Percentiles rank a stretch among this genome's conserved stretches.
Conservation (phyloP, 2,329 filamentous ascomycete genomes). For the Waltergamsia citrina region DNA sequence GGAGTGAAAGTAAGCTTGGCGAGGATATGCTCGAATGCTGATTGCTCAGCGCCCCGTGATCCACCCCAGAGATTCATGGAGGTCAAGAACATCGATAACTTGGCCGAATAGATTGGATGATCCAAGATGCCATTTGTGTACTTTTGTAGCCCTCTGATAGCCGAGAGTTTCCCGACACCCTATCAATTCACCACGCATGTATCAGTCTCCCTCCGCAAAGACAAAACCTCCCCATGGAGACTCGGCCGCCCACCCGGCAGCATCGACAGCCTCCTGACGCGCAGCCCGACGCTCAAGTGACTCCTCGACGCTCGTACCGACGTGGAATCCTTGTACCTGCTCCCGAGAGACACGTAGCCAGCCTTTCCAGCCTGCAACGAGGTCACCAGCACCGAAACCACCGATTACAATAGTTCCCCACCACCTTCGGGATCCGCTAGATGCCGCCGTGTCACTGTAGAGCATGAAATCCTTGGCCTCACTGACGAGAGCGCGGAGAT, state of each 20-base stretch:
- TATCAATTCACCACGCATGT: no score
- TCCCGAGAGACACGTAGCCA: conserved; percentile 43
- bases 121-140: no score
- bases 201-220: conserved; percentile 26
- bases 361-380: conserved; percentile 28
- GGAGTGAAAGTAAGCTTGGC: neutral
- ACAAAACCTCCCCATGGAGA: conserved; percentile 40
- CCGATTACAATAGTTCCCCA: conserved; percentile 51
- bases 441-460: conserved; percentile 29
- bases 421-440: conserved; percentile 37
- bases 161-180: no score
- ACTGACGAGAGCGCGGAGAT: conserved; percentile 24
- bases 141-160: no score
- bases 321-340: conserved; percentile 26
- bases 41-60: no score
- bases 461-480: conserved; percentile 38
- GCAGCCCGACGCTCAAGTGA: conserved; percentile 29
- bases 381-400: conserved; percentile 20
- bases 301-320: conserved; percentile 31
- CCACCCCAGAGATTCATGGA: no score
- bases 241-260: conserved; percentile 33
- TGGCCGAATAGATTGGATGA: no score
- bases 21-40: neutral
- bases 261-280: conserved; percentile 29
- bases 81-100: no score